A percentile compares a stretch with the other conserved stretches of the same genome.
phyloP scores from a whole-genome alignment of 78 protist species.

The Cavenderia fasciculata region DNA sequence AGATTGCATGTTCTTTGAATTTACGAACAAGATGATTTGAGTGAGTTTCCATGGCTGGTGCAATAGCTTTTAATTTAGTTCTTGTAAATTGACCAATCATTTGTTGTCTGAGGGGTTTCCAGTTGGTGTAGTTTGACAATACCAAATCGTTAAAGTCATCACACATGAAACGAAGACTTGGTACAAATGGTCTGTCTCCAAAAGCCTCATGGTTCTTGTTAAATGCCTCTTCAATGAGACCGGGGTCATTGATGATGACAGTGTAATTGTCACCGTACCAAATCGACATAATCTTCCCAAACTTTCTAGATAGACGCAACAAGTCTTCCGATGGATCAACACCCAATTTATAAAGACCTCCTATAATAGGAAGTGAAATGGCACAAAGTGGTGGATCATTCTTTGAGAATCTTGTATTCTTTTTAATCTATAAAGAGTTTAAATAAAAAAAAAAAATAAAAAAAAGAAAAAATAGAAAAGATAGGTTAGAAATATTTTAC shows the following conservation, averaged over 20 bases:
- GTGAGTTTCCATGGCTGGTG: neutral
- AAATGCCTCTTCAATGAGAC: neutral
- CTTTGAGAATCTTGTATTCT: conserved; percentile 7
- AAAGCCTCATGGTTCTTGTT: conserved; percentile 12
- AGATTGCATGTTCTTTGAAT: neutral
- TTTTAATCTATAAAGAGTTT: neutral
- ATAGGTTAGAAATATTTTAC: no score
- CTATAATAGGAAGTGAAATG: conserved; percentile 20
- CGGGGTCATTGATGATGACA: neutral
- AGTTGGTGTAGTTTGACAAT: neutral
- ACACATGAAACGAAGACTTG: neutral
- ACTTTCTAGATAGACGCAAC: neutral
- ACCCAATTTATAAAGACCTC: conserved; percentile 13
- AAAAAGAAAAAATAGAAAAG: no score
- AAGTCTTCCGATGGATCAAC: neutral
- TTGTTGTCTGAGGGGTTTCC: neutral
- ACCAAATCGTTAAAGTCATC: neutral
- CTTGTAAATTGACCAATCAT: neutral
- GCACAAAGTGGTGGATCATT: conserved; percentile 6
- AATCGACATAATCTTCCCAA: neutral
- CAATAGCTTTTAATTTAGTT: neutral
- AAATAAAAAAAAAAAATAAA: neutral
- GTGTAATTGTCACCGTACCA: conserved; percentile 6
- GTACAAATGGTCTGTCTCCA: conserved; percentile 11
- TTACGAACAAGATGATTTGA: neutral